Conservation (phyloP, 2,329 filamentous ascomycete genomes). For the Diplodia mutila region DNA sequence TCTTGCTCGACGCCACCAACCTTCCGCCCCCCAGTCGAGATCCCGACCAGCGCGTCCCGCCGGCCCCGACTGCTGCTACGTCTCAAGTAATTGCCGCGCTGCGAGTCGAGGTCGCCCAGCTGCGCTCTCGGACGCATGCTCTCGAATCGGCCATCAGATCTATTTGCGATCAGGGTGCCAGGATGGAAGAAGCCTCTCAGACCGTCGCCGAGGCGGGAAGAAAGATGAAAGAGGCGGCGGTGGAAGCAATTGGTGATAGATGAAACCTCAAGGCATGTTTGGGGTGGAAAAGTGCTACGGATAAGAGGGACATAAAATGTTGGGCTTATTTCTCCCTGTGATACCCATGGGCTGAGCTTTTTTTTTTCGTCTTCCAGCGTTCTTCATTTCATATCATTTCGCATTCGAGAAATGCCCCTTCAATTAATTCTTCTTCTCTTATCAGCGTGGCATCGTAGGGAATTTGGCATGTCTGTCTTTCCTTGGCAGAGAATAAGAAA, state of each 20-base stretch:
- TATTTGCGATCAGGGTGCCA: conserved; percentile 36
- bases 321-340: conserved; percentile 12
- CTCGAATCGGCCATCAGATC: conserved; percentile 36
- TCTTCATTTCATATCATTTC: background rate
- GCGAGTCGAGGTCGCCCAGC: conserved; percentile 36
- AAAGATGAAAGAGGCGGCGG: conserved; percentile 34
- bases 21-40: background rate
- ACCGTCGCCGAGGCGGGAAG: conserved; percentile 35
- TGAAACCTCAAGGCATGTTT: conserved; percentile 6
- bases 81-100: conserved; percentile 38
- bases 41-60: background rate
- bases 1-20: background rate
- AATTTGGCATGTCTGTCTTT: background rate
- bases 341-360: conserved; percentile 22
- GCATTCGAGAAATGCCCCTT: background rate
- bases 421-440: background rate
- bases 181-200: conserved; percentile 36
- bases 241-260: conserved; percentile 24
- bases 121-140: conserved; percentile 36
- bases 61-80: background rate
- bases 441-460: background rate
- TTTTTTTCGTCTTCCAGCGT: background rate
- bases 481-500: too few species aligned
- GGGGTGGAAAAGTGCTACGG: background rate
- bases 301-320: conserved; percentile 1